Base-by-base conservation (phyloP, 345 rosid species). In the Stellera chamaejasme region DNA sequence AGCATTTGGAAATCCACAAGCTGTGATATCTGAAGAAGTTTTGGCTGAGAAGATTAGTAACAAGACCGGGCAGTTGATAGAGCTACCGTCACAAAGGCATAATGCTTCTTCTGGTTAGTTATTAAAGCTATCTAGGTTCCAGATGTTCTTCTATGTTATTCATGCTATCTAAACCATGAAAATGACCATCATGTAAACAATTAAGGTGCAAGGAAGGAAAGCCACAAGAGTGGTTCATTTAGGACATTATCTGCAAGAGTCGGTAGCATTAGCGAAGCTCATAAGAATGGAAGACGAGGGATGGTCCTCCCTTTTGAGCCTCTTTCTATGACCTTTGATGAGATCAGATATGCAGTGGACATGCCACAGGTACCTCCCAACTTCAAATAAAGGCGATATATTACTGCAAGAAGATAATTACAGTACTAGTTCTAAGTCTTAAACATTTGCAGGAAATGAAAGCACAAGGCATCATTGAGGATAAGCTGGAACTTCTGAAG, bases 231-330 rank as follows among this genome's bases (percentile, higher is more conserved):
- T 47, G 26, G 61, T 13, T 54, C 81, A 42, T 61, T 62, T 0
- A 62, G 72, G 65, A 60, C 67, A 14, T 16, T 69, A 46, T 71
- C 84, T 10, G 59, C 69, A 15, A 72, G 72, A 71, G 72, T 68
- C 2, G 70, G 60, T 32, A 68, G 70, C 70, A 46, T 77, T 27
- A 63, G 54, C 36, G 72, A 63, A 42, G 65, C 63, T 1, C 59
- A 27, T 50, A 67, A 55, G 28, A 71, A 58, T 45, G 62, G 65
- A 54, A 79, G 67, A 68, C 67, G 75, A 3, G 92, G 88, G 61
- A 79, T 81, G 88, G 58, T 82, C 59, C 92, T 84, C 54, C 92
- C 88, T 36, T 84, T 84, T 58, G 77, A 75, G 49, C 79, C 88
- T 9, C 81, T 73, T 43, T 82, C 82, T 3, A 72, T 84, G 5